These are phyloP conservation scores for Cetradonia linearis DNA, from an alignment of 495 filamentous ascomycete species.

Conservation along the genomic window DNA sequence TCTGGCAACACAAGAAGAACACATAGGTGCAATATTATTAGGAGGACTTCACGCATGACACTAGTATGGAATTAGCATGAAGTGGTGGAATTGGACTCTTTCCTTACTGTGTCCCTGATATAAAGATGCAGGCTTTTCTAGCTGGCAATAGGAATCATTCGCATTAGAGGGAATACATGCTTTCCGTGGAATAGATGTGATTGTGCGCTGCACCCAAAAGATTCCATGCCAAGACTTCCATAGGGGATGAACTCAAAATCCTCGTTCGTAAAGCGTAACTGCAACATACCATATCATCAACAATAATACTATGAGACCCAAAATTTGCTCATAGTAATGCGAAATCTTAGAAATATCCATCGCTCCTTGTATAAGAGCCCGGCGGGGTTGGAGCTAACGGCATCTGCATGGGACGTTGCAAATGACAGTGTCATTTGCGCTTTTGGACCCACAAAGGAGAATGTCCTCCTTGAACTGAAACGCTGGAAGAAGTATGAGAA, in stretches of 20 bases:
- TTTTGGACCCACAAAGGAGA: conserved; percentile 56
- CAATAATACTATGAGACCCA: neutral
- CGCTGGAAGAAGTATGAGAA: conserved; percentile 39
- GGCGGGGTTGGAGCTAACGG: conserved; percentile 50
- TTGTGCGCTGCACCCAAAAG: neutral
- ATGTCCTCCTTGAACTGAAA: conserved; percentile 56
- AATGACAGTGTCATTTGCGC: conserved; percentile 63
- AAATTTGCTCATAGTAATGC: conserved; percentile 41
- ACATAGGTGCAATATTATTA: neutral
- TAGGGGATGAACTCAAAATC: neutral
- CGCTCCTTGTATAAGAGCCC: conserved; percentile 46
- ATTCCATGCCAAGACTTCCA: neutral
- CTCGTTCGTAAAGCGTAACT: neutral
- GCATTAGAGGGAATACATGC: neutral
- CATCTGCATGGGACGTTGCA: conserved; percentile 66
- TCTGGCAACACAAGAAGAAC: conserved; percentile 78
- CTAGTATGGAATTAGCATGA: neutral
- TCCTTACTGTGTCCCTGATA: neutral
- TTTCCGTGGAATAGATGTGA: neutral
- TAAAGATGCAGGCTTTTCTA: neutral
- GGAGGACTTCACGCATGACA: neutral
- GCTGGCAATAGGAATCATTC: neutral
- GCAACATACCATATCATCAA: neutral
- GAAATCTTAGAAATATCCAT: conserved; percentile 67
- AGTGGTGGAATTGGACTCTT: neutral